Evolutionary conservation across 1,284 basidiomycete species (phyloP).

Genomic region (Malassezia globosa): DNA sequence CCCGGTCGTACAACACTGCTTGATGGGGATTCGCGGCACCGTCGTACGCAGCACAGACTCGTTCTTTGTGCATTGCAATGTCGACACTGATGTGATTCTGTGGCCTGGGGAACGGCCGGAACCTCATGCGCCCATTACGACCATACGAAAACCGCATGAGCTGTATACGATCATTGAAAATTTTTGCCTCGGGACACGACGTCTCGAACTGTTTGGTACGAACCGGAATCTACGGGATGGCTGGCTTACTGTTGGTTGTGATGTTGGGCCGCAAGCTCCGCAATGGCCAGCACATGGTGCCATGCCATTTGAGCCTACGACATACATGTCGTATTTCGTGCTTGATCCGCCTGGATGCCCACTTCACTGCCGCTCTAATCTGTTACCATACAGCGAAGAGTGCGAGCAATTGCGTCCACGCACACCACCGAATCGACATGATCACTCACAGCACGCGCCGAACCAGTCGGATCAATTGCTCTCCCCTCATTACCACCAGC

Average conservation of each 20-base stretch:
- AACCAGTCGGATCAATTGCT: too few species aligned
- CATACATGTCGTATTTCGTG: conserved; percentile 32
- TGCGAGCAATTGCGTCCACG: conserved; percentile 37
- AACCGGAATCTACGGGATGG: conserved; percentile 65
- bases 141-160: conserved; percentile 76
- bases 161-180: conserved; percentile 92
- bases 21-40: conserved; percentile 97
- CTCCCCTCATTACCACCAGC: too few species aligned
- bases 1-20: conserved; percentile 59
- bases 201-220: conserved; percentile 79
- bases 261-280: conserved; percentile 32
- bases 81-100: conserved; percentile 91
- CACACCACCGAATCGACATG: conserved; percentile 22
- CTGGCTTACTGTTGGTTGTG: conserved; percentile 71
- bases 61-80: conserved; percentile 95
- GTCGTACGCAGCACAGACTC: conserved; percentile 84
- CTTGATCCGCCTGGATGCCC: conserved; percentile 35
- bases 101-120: conserved; percentile 67
- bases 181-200: conserved; percentile 84
- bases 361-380: conserved; percentile 27
- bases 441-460: too few species aligned
- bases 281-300: conserved; percentile 9
- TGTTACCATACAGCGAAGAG: conserved; percentile 29
- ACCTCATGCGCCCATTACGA: conserved; percentile 22
- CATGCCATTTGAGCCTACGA: conserved; percentile 22